Evolutionary conservation across 2,329 filamentous ascomycete species (phyloP).

Genomic region (Colletotrichum magnum): DNA sequence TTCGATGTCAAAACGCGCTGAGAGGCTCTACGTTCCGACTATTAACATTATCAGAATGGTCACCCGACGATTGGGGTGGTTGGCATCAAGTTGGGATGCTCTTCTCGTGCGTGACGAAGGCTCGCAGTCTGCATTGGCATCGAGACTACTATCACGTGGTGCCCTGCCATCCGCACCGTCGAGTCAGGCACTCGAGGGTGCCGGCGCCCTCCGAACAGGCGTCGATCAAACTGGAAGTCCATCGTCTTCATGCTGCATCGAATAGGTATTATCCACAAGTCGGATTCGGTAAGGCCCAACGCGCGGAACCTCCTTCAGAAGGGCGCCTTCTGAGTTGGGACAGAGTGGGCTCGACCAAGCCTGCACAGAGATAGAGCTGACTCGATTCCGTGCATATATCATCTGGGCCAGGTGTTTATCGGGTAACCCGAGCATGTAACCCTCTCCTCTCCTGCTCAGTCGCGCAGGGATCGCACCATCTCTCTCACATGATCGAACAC

Average conservation of each 20-base stretch:
- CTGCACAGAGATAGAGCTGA: conserved; percentile 13
- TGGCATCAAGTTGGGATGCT: no score
- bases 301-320: conserved; percentile 16
- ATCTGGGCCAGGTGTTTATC: conserved; percentile 13
- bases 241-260: conserved; percentile 19
- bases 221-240: conserved; percentile 34
- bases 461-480: no score
- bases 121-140: conserved; percentile 19
- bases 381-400: conserved; percentile 4
- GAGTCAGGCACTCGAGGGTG: conserved; percentile 24
- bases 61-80: no score
- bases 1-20: background rate
- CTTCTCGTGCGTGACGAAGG: background rate
- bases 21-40: no score
- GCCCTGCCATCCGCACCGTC: background rate
- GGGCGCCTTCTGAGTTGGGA: conserved; percentile 12
- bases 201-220: conserved; percentile 16
- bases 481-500: background rate
- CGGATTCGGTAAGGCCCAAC: conserved; percentile 30
- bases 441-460: no score
- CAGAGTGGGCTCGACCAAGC: background rate
- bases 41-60: no score
- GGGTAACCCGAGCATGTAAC: conserved; percentile 10
- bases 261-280: conserved; percentile 7
- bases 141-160: conserved; percentile 4